Conservation (phyloP, 371 early-diverging fungal genomes). For the Polyrhizophydium stewartii region DNA sequence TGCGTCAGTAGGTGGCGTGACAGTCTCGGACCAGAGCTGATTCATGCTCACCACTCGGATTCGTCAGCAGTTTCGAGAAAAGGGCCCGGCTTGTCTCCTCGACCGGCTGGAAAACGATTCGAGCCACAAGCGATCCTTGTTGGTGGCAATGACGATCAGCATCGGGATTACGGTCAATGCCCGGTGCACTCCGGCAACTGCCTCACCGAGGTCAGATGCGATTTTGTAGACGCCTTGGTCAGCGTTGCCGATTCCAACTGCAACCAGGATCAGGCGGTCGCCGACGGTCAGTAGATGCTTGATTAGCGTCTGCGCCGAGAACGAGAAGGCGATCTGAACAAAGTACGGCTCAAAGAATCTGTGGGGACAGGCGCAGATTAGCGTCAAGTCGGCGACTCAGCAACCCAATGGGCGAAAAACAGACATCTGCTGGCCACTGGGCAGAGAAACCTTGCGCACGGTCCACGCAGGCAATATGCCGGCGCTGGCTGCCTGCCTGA, state of each 20-base stretch:
- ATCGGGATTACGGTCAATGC: too few relatives aligned
- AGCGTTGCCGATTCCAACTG: conserved; percentile 46
- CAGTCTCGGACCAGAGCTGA: conserved; percentile 1
- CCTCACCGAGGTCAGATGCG: conserved; percentile 76
- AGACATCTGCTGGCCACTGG: too few relatives aligned
- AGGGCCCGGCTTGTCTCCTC: conserved; percentile 86
- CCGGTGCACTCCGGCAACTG: not conserved
- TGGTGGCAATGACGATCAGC: not conserved
- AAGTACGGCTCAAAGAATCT: conserved; percentile 57
- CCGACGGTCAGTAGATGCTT: conserved; percentile 94
- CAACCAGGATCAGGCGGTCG: conserved; percentile 71
- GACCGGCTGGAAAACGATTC: conserved; percentile 89
- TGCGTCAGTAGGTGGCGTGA: conserved; percentile 27
- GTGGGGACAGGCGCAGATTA: too few relatives aligned
- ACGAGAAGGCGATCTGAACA: conserved; percentile 61
- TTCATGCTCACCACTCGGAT: not conserved
- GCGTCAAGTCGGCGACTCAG: too few relatives aligned
- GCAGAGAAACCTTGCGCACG: not conserved
- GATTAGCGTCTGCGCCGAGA: conserved; percentile 80
- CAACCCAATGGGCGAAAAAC: too few relatives aligned
- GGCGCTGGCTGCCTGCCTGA: not conserved
- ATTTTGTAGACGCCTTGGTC: conserved; percentile 79
- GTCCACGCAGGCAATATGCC: not conserved
- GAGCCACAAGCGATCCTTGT: conserved; percentile 78
- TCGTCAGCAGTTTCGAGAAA: conserved; percentile 54